Evolutionary conservation across 2,329 filamentous ascomycete genomes (phyloP), one percentile per base, ranked within the genome.

Genomic region (Cryphonectria japonica): DNA sequence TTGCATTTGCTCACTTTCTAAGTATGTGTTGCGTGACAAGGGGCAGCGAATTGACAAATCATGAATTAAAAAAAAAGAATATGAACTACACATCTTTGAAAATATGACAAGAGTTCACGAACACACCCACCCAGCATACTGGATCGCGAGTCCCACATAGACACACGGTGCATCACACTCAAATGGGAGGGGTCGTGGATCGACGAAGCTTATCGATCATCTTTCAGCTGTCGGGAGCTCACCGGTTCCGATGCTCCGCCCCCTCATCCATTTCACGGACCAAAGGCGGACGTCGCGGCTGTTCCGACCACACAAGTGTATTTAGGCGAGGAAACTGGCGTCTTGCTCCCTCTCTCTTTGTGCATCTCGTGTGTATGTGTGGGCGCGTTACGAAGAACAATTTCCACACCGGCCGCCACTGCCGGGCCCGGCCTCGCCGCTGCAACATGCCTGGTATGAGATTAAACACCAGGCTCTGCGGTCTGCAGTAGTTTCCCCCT

Each of bases 371-470:
- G 46, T 50, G 26, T 32, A 29, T 32, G 26, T 32, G 54, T 32
- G 54, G 26, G 34, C 54, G 54, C 54, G 54, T 32, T 32, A 59
- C 54, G 54, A 59, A 59, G 14, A 32, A 32, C 1, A 59, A 32
- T 32, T 59, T 59, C 26, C 26, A 32, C 54, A 59, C 29, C 26
- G 54, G 54, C 54, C 54, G 54, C 54, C 54, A 32, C 26, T 59
- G 54, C 54, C 26, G 26, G 54, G 54, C 14, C n/a, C 63, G 63
- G 63, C 43, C 32, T 65, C 63, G 43, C 63, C 63, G 63, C 63
- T 65, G 63, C 63, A 65, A 26, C 13, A 50, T 37, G 63, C 43
- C 63, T 65, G 41, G 11, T n/a, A 11, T 46, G 39, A 39, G 32
- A 46, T 46, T 29, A 64, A 50, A 50, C 22, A n/a, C 46, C 46